phyloP scores from a whole-genome alignment of 768 basidiomycete genomes.

The Serpula lacrymans region DNA sequence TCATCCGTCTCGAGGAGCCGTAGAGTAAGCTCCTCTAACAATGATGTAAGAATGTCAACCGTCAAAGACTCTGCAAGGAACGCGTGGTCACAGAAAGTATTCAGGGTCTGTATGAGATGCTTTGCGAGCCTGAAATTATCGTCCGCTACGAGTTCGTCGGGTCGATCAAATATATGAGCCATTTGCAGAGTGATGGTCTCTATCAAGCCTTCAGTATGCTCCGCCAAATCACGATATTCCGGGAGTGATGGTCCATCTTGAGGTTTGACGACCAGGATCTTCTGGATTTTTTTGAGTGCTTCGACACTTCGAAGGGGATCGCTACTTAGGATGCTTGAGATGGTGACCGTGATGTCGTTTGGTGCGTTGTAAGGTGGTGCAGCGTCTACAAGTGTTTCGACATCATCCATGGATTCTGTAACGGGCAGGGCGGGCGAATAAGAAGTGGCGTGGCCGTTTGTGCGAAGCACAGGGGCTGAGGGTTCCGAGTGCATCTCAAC shows the following conservation, averaged over 20 bases:
- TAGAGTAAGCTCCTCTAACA: slow-evolving; percentile 90
- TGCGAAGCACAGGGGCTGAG: slow-evolving; percentile 18
- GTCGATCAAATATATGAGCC: slow-evolving; percentile 86
- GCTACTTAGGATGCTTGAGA: slow-evolving; percentile 86
- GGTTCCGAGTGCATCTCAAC: slow-evolving; percentile 28
- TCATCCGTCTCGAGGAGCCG: slow-evolving; percentile 94
- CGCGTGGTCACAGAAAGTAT: slow-evolving; percentile 89
- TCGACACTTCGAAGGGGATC: slow-evolving; percentile 87
- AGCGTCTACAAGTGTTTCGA: slow-evolving; percentile 34
- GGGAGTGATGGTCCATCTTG: slow-evolving; percentile 67
- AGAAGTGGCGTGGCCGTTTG: slow-evolving; percentile 13
- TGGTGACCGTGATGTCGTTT: slow-evolving; percentile 74
- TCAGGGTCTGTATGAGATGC: slow-evolving; percentile 94
- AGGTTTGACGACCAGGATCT: slow-evolving; percentile 72
- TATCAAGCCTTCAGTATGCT: slow-evolving; percentile 79
- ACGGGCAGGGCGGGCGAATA: slow-evolving; percentile 16
- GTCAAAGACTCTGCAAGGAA: slow-evolving; percentile 86
- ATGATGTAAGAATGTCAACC: slow-evolving; percentile 75
- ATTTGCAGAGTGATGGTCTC: slow-evolving; percentile 90
- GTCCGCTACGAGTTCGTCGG: slow-evolving; percentile 65
- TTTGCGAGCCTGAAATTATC: slow-evolving; percentile 93
- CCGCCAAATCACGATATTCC: slow-evolving; percentile 74
- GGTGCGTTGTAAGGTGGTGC: slow-evolving; percentile 21
- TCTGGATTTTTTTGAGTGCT: slow-evolving; percentile 90
- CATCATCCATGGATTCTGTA: slow-evolving; percentile 16